Evolutionary conservation across 2,329 filamentous ascomycete species (phyloP), one percentile per base, ranked within the genome.

Genomic region (Pyrenophora tritici-repentis): DNA sequence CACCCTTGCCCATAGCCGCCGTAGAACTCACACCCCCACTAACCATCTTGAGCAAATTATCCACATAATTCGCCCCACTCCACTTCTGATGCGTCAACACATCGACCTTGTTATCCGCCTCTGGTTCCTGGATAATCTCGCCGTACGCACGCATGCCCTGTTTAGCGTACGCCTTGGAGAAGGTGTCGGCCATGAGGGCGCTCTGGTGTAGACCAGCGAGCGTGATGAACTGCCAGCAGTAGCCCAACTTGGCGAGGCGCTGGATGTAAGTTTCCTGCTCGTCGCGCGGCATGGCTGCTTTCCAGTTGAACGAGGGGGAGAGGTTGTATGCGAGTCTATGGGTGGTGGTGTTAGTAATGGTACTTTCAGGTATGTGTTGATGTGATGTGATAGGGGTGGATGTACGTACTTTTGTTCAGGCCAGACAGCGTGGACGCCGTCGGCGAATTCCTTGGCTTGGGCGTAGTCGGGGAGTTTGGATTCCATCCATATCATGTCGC

Each of bases 221-320:
- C n/a, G 94, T 99, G 81, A 99, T 99, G 82, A 99, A 99, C 77
- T 99, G 94, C 94, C 94, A 99, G 85, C 91, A 96, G 84, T 99
- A 99, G 58, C 94, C 94, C 41, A 99, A 84, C 57, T 79, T 70
- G 55, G 87, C 91, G 34, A 99, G 88, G 35, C 94, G 90, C 58
- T 86, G 81, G 79, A 99, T 99, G 80, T 97, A 99, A 16, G 94
- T 99, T 79, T 96, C 91, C 79, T 99, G 94, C 74, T 97, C 93
- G 45, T 83, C 82, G 61, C 89, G 86, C 37, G 90, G 83, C 92
- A 97, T 97, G 66, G 93, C 94, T 51, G 91, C 83, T 82, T 97
- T 97, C 94, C 94, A 99, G 85, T 99, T 99, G 88, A 99, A 99
- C 3, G 91, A 96, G 24, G 94, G 94, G 0, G 91, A 97, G 59